Evolutionary conservation across 73 alveolate genomes (phyloP).

Genomic region (Paramecium pentaurelia): DNA sequence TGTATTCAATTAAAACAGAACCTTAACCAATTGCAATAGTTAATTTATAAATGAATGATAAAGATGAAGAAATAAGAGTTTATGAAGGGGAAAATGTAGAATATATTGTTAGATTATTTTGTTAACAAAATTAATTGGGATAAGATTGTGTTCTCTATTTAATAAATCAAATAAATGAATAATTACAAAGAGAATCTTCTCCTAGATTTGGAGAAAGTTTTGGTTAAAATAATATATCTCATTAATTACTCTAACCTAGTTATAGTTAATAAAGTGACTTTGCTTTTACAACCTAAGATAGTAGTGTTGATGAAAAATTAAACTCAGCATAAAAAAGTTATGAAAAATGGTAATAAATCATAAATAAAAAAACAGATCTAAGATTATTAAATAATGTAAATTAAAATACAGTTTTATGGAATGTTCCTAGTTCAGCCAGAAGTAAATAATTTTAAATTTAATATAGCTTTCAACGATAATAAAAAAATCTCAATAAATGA

Average conservation of each 20-base stretch:
- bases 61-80: background rate
- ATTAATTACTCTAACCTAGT: background rate
- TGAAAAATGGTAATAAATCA: background rate
- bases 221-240: background rate
- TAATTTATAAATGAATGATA: background rate
- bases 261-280: background rate
- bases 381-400: background rate
- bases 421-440: background rate
- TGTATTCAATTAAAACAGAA: background rate
- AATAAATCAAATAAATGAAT: background rate
- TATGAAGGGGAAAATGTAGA: constrained; percentile 8
- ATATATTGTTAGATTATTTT: background rate
- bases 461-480: background rate
- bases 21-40: background rate
- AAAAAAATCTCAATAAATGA: background rate
- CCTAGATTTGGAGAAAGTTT: constrained; percentile 31
- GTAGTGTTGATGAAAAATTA: constrained; percentile 7
- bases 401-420: background rate
- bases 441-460: background rate
- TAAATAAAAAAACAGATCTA: background rate
- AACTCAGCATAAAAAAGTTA: constrained; percentile 5
- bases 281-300: background rate
- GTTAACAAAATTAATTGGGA: background rate
- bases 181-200: constrained; percentile 2
- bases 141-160: constrained; percentile 14